These are phyloP conservation scores for Inga laurina DNA, from an alignment of 306 rosid species.

Conservation along the genomic window DNA sequence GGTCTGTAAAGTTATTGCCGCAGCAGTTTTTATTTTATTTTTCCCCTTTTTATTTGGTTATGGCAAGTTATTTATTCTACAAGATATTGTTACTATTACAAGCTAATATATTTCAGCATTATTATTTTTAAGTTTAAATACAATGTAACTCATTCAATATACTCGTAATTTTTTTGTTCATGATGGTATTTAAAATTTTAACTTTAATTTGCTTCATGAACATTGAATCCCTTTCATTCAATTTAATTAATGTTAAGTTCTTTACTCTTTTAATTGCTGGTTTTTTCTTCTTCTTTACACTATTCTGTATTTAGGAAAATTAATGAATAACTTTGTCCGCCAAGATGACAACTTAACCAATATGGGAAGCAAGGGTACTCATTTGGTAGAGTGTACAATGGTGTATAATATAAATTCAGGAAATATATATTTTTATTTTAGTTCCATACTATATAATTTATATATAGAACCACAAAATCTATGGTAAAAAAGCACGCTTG, in stretches of 20 bases:
- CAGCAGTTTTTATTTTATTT: neutral
- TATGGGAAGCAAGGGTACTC: neutral
- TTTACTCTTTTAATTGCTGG: neutral
- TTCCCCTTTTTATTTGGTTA: constrained; percentile 12
- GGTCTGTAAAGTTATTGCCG: constrained; percentile 60
- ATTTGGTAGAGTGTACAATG: neutral
- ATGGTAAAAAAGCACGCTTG: neutral
- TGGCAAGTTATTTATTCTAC: neutral
- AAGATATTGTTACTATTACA: neutral
- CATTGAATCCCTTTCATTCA: neutral
- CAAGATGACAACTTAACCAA: neutral
- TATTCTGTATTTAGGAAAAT: neutral
- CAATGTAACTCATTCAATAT: neutral
- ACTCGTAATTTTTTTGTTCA: neutral
- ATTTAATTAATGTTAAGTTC: neutral
- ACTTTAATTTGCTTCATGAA: neutral
- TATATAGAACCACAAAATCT: too few species aligned
- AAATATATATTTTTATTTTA: too few species aligned
- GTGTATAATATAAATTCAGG: neutral
- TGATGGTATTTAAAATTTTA: neutral
- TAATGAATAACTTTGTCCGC: neutral
- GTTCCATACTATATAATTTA: too few species aligned
- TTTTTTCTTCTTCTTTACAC: neutral
- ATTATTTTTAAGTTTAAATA: neutral
- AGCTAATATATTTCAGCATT: neutral